Evolutionary conservation across 805 yeast species (phyloP).

Genomic region (Pichia californica): DNA sequence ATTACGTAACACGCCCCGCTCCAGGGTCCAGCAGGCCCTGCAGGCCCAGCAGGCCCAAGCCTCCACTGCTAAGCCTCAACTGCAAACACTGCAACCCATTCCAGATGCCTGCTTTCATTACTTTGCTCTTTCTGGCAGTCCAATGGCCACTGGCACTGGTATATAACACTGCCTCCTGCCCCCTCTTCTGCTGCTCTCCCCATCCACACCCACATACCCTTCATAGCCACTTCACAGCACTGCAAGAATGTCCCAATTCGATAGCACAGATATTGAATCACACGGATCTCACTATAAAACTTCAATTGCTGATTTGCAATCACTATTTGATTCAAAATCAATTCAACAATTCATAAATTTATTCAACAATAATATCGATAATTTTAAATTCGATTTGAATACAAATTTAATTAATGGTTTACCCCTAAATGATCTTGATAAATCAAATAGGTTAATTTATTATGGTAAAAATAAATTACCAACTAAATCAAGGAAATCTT

Average conservation of each 20-base stretch:
- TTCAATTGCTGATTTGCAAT: conserved; percentile 33
- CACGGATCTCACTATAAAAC: conserved; percentile 16
- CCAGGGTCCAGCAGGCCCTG: too few relatives aligned
- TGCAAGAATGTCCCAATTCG: background rate
- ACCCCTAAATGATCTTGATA: conserved; percentile 27
- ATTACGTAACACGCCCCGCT: too few relatives aligned
- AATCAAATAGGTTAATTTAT: conserved; percentile 32
- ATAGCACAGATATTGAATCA: conserved; percentile 11
- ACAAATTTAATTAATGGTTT: conserved; percentile 39
- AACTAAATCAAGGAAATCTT: conserved; percentile 59
- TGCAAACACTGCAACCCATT: too few relatives aligned
- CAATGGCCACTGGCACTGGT: too few relatives aligned
- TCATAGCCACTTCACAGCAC: too few relatives aligned
- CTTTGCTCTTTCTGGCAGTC: too few relatives aligned
- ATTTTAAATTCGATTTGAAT: conserved; percentile 27
- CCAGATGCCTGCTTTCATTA: too few relatives aligned
- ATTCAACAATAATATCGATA: conserved; percentile 36
- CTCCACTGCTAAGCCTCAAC: too few relatives aligned
- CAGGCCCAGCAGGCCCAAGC: too few relatives aligned
- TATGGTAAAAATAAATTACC: conserved; percentile 77
- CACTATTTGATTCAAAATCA: conserved; percentile 60
- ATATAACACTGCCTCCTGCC: too few relatives aligned
- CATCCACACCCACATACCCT: too few relatives aligned
- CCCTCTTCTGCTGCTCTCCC: too few relatives aligned
- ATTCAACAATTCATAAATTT: conserved; percentile 33